Percentiles rank a stretch among this genome's conserved stretches.
Evolutionary conservation across 2,329 filamentous ascomycete species (phyloP).

Genomic region (Pestalotiopsis sp.): DNA sequence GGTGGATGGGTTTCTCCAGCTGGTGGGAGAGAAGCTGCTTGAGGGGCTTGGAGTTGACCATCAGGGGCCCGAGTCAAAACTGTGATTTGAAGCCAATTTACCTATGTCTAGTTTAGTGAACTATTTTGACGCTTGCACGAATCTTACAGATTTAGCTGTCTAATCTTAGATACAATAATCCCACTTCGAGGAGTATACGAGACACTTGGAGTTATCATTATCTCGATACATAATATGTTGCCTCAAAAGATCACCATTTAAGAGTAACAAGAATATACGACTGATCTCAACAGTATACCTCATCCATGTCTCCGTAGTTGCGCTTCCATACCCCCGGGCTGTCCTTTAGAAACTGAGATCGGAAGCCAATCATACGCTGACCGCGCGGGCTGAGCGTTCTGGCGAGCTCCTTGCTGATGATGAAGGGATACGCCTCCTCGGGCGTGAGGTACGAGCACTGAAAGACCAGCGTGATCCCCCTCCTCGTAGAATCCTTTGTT

Average conservation of each 20-base stretch:
- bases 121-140: background rate
- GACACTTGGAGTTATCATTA: background rate
- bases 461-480: slow-evolving; percentile 25
- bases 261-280: background rate
- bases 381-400: slow-evolving; percentile 19
- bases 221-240: background rate
- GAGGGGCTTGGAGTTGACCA: slow-evolving; percentile 5
- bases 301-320: slow-evolving; percentile 19
- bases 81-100: slow-evolving; percentile 4
- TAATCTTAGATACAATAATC: background rate
- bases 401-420: slow-evolving; percentile 20
- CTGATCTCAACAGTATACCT: slow-evolving; percentile 11
- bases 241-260: background rate
- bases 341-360: slow-evolving; percentile 26
- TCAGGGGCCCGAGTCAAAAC: slow-evolving; percentile 3
- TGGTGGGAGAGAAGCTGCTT: slow-evolving; percentile 13
- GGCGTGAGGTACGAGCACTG: slow-evolving; percentile 27
- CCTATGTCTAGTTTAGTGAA: background rate
- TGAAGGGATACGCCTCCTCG: slow-evolving; percentile 28
- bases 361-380: slow-evolving; percentile 28
- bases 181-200: background rate
- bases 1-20: slow-evolving; percentile 11
- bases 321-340: slow-evolving; percentile 27
- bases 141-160: background rate
- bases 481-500: slow-evolving; percentile 20